Base-by-base conservation (phyloP, 305 asterid species). In the Caryopteris hybrid region DNA sequence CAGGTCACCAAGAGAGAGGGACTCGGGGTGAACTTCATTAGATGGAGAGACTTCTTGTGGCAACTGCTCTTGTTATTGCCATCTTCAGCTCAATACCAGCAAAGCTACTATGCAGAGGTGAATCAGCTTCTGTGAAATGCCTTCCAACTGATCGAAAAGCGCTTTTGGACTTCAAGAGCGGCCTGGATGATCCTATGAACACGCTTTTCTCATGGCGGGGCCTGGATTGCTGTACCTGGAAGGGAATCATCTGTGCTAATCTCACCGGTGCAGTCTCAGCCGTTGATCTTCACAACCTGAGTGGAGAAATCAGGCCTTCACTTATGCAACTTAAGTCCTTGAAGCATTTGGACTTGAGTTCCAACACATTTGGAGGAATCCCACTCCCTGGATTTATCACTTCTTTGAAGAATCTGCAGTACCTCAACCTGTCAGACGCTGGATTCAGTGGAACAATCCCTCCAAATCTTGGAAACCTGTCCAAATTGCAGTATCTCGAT, bases 261-360 rank as follows among this genome's bases (percentile, higher is more conserved):
- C 4, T 41, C 45, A 75, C 81, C 6, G 80, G 80, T 36, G 48
- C 56, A 13, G 81, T 86, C 31, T 54, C 70, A 13, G 61, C 29
- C n/a, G 45, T 86, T 53, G 78, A 81, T 58, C 84, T 83, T 64
- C 83, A 50, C 77, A 76, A 75, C 85, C 63, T 83, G 78, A 82
- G 86, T 74, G 92, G 89, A 23, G 86, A 72, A 55, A 74, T 86
- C 50, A 78, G 83, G 43, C 85, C 83, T 61, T 81, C 86, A 8
- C 48, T 80, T 67, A 3, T 74, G 36, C 78, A 80, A n/a, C 75
- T 86, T 17, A 61, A 43, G 36, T 82, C 79, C 50, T 76, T 84
- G 71, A 68, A 61, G 46, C 33, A 72, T 50, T 61, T 84, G 21
- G 92, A 86, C 73, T 80, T 84, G 77, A 81, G 92, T 31, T 75